Evolutionary conservation across 176 grass and related monocot species (phyloP).

Genomic region (Oryza rufipogon): DNA sequence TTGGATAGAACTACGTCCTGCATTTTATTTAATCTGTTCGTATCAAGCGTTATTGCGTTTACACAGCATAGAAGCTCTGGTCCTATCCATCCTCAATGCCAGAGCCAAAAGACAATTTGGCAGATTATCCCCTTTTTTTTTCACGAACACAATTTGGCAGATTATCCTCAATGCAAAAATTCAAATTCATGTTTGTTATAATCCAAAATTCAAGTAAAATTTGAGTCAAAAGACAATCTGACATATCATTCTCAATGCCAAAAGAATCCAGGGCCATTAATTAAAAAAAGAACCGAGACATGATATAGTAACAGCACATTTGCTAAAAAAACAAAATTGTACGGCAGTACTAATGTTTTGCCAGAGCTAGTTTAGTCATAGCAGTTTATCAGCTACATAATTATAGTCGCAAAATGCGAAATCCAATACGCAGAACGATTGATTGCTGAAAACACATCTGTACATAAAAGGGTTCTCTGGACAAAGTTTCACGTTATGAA

Average conservation of each 20-base stretch:
- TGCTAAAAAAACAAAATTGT: conserved; percentile 5
- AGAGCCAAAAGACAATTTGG: too few species aligned
- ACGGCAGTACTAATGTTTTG: background rate
- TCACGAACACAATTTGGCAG: too few species aligned
- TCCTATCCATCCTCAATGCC: too few species aligned
- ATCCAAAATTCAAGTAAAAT: background rate
- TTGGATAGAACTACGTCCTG: too few species aligned
- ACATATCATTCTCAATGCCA: background rate
- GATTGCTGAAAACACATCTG: conserved; percentile 36
- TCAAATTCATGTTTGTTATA: too few species aligned
- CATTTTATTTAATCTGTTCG: too few species aligned
- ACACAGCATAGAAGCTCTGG: too few species aligned
- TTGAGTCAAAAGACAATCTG: background rate
- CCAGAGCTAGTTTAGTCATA: conserved; percentile 30
- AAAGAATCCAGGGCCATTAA: background rate
- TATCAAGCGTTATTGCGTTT: too few species aligned
- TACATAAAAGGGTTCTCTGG: conserved; percentile 38
- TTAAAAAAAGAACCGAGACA: background rate
- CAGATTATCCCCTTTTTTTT: too few species aligned
- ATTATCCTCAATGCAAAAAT: too few species aligned
- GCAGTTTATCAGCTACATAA: conserved; percentile 35
- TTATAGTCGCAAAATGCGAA: conserved; percentile 20
- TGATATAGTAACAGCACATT: background rate
- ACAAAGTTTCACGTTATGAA: background rate
- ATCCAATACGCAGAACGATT: background rate